Base-by-base conservation (phyloP, 2,329 filamentous ascomycete genomes). In the Epichloe scottii region DNA sequence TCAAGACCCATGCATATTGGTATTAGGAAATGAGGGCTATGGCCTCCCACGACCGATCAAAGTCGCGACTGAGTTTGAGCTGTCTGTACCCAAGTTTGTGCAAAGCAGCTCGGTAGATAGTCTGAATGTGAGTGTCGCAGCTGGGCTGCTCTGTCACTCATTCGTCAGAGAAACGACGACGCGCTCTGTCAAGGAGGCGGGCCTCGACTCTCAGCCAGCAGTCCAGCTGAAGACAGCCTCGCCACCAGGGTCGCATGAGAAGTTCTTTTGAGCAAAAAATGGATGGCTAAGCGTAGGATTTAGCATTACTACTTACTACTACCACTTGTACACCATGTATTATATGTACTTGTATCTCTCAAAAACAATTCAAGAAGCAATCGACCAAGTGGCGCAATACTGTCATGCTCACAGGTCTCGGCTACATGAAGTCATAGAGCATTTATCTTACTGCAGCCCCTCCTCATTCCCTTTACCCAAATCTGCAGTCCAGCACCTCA, bases 111-210 rank as follows among this genome's bases (percentile, higher is more conserved):
- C 57, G 63, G 81, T 98, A 3, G 91, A 97, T 66, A 95, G 89
- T 65, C 69, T 98, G 64, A 97, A 98, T 63, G 93, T 97, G 39
- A 89, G 87, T 62, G 90, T 95, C 19, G 91, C 93, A 1, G 81
- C 87, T 6, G 89, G 81, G 1, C 70, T 97, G 46, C 69, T 97
- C 48, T 84, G 83, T 55, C 77, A 83, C 56, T 73, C 83, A 0
- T 88, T 93, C 61, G 63, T 87, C 60, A 76, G 69, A 60, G 65
- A 52, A 37, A 17, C 48, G 14, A 30, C 39, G 17, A 19, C 11
- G 26, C 23, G 17, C 11, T 41, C 46, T 48, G 39, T n/a, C 21
- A 23, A 37, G 30, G 17, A 42, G n/a, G 5, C 19, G 40, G 30
- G 10, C 12, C 14, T 4, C 10, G 14, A 0, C 15, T 30, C 33